These are phyloP conservation scores for Plasmodium yoelii DNA, from an alignment of 169 alveolate species.

Conservation along the genomic window DNA sequence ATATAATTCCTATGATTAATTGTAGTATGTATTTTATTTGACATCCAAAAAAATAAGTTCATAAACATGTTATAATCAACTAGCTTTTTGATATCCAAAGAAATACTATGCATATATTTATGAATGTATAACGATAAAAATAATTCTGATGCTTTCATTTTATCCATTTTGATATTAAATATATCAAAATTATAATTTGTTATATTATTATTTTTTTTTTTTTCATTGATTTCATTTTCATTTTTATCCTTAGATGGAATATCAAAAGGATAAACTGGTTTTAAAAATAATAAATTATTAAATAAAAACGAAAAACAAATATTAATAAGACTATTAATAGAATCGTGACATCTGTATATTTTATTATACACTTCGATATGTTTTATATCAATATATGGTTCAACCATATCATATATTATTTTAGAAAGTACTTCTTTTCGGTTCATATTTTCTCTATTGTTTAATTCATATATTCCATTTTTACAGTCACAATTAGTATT, in stretches of 20 bases:
- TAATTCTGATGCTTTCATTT: slow-evolving; percentile 52
- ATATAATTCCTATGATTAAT: slow-evolving; percentile 23
- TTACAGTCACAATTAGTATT: not conserved
- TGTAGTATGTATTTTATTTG: slow-evolving; percentile 3
- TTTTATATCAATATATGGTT: slow-evolving; percentile 48
- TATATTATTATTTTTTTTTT: slow-evolving; percentile 5
- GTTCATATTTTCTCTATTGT: not conserved
- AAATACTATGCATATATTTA: slow-evolving; percentile 63
- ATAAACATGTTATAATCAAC: slow-evolving; percentile 66
- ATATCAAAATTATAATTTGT: slow-evolving; percentile 51
- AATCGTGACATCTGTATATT: slow-evolving; percentile 24
- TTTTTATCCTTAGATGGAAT: slow-evolving; percentile 37
- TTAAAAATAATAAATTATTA: slow-evolving; percentile 54
- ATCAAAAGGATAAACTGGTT: slow-evolving; percentile 70
- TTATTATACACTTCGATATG: slow-evolving; percentile 36
- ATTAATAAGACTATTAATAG: slow-evolving; percentile 64
- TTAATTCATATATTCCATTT: not conserved
- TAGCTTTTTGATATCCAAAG: slow-evolving; percentile 40
- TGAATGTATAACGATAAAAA: slow-evolving; percentile 63
- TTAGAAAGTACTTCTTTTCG: slow-evolving; percentile 13
- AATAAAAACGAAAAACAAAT: slow-evolving; percentile 64
- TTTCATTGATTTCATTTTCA: slow-evolving; percentile 26
- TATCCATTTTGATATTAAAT: slow-evolving; percentile 51
- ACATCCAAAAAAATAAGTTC: slow-evolving; percentile 61
- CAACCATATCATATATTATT: slow-evolving; percentile 42